Evolutionary conservation across 768 basidiomycete genomes (phyloP).

Genomic region (Kwoniella sp.): DNA sequence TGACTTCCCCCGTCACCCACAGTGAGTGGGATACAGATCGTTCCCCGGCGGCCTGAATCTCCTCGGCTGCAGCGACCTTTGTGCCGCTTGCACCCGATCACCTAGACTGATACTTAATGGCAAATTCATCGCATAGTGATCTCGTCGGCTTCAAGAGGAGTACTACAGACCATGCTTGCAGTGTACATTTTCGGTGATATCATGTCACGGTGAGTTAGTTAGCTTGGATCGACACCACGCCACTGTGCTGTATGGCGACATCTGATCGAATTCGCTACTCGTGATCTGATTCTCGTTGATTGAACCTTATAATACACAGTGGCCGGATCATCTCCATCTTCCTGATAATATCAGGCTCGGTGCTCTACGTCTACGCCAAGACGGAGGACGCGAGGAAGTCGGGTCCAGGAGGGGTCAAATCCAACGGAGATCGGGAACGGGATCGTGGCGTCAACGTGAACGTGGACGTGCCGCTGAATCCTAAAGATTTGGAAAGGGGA

Average conservation of each 20-base stretch:
- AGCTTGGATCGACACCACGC: too few species aligned
- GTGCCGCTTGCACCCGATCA: too few species aligned
- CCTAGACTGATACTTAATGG: not conserved
- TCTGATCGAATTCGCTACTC: too few species aligned
- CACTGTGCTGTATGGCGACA: too few species aligned
- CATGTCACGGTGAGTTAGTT: constrained; percentile 73
- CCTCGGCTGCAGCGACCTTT: too few species aligned
- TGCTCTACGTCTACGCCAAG: constrained; percentile 54
- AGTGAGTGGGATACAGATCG: constrained; percentile 56
- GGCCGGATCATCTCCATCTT: constrained; percentile 48
- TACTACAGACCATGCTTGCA: constrained; percentile 82
- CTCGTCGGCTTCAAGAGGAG: constrained; percentile 84
- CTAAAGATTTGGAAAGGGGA: constrained; percentile 29
- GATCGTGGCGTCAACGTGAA: not conserved
- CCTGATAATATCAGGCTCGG: constrained; percentile 51
- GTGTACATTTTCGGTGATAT: constrained; percentile 79
- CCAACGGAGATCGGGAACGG: not conserved
- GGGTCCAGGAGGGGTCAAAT: not conserved
- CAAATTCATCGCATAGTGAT: too few species aligned
- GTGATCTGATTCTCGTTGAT: not conserved
- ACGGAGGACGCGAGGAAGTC: constrained; percentile 32
- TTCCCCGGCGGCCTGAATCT: too few species aligned
- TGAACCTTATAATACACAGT: constrained; percentile 16
- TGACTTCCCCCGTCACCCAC: constrained; percentile 95
- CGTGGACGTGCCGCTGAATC: constrained; percentile 11